Evolutionary conservation across 345 rosid genomes (phyloP), one percentile per base, ranked within the genome.

Genomic region (Nasturtium officinale): DNA sequence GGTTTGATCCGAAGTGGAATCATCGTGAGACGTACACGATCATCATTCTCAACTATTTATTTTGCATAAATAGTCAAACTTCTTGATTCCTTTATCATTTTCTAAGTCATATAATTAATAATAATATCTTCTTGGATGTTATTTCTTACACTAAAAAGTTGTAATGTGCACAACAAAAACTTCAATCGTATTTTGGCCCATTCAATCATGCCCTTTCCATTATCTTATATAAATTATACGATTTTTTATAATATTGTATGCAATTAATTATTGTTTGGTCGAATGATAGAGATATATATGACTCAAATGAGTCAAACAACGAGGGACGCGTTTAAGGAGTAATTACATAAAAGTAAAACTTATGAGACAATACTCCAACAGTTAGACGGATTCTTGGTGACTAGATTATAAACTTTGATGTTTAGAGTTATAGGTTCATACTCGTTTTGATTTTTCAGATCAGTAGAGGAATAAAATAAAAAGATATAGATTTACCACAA

Each of bases 51-150:
- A 55, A 17, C 58, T 56, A 65, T 56, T 11, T 55, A 3, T 46
- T 73, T 15, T 73, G 55, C 48, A n/a, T 43, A 30, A 54, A 57
- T 33, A 73, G 78, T 50, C 73, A 66, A 66, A 66, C 53, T 56
- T 57, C 4, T 37, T 3, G 15, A 35, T 48, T 25, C n/a, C n/a
- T 8, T 55, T 45, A 64, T 15, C 50, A 33, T 64, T n/a, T n/a
- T 46, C 35, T 57, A 54, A 73, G 37, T 70, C 26, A 43, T 54
- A 62, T 29, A 63, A 45, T 20, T 20, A 66, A 35, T 33, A 74
- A 54, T n/a, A 63, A 35, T 73, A 73, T 46, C 0, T 56, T 17
- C 25, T 10, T 55, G 51, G 72, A 65, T 65, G 71, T 55, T 40
- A 0, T 13, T 13, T 40, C 47, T 42, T 40, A n/a, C 45, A 9